Conservation (phyloP, 148 eudicot species). For the Arbutus unedo region DNA sequence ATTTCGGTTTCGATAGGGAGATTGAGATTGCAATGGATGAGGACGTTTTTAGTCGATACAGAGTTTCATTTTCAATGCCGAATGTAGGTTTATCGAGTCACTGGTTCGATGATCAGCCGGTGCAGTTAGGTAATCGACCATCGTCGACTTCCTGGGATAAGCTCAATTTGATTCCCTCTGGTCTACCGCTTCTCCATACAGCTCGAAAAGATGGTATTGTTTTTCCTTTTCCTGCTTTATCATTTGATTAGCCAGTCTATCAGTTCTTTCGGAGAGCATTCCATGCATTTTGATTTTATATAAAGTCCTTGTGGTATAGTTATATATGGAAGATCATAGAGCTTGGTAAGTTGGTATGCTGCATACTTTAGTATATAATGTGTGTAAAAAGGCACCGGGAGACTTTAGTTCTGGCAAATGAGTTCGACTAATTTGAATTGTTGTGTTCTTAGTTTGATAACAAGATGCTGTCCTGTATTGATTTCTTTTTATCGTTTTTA, state of each 20-base stretch:
- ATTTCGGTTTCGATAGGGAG: background rate
- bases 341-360: background rate
- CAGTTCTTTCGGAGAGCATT: background rate
- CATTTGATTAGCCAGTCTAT: background rate
- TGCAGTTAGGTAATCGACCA: slow-evolving; percentile 6
- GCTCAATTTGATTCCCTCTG: slow-evolving; percentile 33
- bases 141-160: slow-evolving; percentile 37
- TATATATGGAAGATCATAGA: too few relatives aligned
- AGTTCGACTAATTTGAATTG: background rate
- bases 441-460: background rate
- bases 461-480: background rate
- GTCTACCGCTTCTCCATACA: slow-evolving; percentile 34
- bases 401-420: background rate
- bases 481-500: background rate
- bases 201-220: slow-evolving; percentile 34
- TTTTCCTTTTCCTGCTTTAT: background rate
- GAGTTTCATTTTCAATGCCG: slow-evolving; percentile 57
- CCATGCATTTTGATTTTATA: background rate
- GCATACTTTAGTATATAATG: background rate
- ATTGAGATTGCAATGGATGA: background rate
- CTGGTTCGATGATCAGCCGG: slow-evolving; percentile 29
- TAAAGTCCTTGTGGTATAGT: background rate
- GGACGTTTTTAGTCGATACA: slow-evolving; percentile 20
- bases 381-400: background rate
- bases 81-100: slow-evolving; percentile 31